A percentile compares a stretch with the other conserved stretches of the same genome.
These are phyloP conservation scores for Trypanosoma cruzi DNA, from an alignment of 208 protist species.

Conservation along the genomic window DNA sequence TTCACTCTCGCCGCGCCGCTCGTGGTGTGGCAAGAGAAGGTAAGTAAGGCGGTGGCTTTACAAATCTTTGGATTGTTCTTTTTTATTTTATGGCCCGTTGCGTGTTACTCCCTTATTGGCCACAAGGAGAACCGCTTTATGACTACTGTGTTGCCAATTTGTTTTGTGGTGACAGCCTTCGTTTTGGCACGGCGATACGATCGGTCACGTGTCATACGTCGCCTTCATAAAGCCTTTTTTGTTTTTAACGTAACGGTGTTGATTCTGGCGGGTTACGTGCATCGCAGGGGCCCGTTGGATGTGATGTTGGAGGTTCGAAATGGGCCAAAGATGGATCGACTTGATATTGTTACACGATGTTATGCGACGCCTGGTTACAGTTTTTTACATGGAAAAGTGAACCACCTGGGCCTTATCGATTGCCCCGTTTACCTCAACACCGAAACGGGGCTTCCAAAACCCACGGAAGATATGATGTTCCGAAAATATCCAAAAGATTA, in stretches of 20 bases:
- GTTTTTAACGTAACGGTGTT: slow-evolving; percentile 43
- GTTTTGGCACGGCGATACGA: slow-evolving; percentile 30
- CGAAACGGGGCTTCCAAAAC: slow-evolving; percentile 27
- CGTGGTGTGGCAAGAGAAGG: slow-evolving; percentile 22
- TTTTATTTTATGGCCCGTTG: slow-evolving; percentile 45
- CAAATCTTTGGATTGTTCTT: slow-evolving; percentile 14
- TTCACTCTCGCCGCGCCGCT: slow-evolving; percentile 35
- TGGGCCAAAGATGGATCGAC: slow-evolving; percentile 24
- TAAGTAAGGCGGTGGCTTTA: slow-evolving; percentile 4
- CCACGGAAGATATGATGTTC: slow-evolving; percentile 67
- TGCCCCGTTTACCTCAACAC: slow-evolving; percentile 54
- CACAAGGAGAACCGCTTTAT: slow-evolving; percentile 96
- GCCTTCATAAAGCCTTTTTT: slow-evolving; percentile 28
- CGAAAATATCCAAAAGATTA: slow-evolving; percentile 42
- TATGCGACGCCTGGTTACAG: slow-evolving; percentile 74
- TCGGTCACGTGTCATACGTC: not conserved
- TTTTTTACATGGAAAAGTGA: slow-evolving; percentile 73
- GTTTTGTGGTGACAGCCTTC: slow-evolving; percentile 48
- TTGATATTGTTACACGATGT: slow-evolving; percentile 73
- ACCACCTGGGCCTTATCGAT: slow-evolving; percentile 47
- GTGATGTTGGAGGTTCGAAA: slow-evolving; percentile 47
- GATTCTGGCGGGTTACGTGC: slow-evolving; percentile 40
- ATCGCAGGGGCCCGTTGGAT: slow-evolving; percentile 46
- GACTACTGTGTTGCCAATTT: slow-evolving; percentile 52
- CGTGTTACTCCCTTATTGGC: slow-evolving; percentile 71